phyloP scores from a whole-genome alignment of 306 rosid genomes.

The Dalbergia oliveri region DNA sequence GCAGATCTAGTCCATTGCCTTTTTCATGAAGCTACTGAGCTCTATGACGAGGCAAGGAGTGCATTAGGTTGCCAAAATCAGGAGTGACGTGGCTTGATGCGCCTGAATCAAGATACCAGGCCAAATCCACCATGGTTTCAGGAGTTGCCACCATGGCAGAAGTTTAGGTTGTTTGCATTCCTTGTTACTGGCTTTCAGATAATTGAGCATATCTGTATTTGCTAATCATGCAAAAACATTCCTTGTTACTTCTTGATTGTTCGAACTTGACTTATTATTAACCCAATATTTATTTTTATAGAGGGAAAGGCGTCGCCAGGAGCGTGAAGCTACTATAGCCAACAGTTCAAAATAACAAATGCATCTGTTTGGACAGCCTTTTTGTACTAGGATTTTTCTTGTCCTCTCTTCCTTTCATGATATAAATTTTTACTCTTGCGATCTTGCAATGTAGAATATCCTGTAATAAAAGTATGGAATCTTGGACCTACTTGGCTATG shows the following conservation, averaged over 20 bases:
- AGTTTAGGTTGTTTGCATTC: not conserved
- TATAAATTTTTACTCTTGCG: slow-evolving; percentile 24
- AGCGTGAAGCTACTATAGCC: slow-evolving; percentile 44
- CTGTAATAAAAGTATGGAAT: slow-evolving; percentile 5
- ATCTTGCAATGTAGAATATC: slow-evolving; percentile 14
- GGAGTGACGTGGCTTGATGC: not conserved
- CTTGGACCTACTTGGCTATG: not conserved
- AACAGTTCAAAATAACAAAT: slow-evolving; percentile 16
- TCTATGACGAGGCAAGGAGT: no score
- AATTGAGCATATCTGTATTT: not conserved
- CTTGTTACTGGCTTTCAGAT: not conserved
- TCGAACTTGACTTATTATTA: slow-evolving; percentile 11
- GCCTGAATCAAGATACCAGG: no score
- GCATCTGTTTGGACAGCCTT: not conserved
- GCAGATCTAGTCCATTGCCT: no score
- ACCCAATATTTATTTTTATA: slow-evolving; percentile 43
- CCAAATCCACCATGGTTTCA: no score
- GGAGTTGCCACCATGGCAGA: no score
- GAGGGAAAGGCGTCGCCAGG: slow-evolving; percentile 66
- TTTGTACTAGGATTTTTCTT: slow-evolving; percentile 15
- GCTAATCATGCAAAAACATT: not conserved
- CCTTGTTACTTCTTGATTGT: no score
- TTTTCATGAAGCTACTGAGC: no score
- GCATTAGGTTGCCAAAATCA: no score
- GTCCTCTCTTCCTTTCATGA: slow-evolving; percentile 5